Evolutionary conservation across 495 filamentous ascomycete species (phyloP), one percentile per base, ranked within the genome.

Genomic region (Hypoxylon rickii): DNA sequence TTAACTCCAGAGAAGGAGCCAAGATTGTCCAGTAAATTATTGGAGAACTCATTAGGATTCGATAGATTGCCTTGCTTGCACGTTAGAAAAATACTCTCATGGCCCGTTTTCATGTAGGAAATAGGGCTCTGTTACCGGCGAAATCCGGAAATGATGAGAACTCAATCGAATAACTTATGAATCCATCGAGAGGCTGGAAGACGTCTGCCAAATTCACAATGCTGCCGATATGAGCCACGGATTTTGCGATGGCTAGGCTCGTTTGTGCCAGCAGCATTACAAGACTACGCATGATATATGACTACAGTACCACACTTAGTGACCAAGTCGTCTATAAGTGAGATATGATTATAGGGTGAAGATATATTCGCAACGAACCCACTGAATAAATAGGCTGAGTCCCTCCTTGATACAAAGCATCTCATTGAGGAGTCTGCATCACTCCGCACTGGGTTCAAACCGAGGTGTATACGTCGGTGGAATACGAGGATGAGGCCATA

Each of bases 131-230:
- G 42, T 33, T 76, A 70, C 83, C 83, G 17, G 83, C 82, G 60
- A 80, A 86, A 51, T 86, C 83, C 0, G 83, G 83, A 55, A 85
- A 86, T 44, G 75, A 84, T 1, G 80, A 69, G 41, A 84, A 81
- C 65, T 86, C 82, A 56, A 86, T 83, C 4, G 79, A 83, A 63
- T 73, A 86, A 49, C 79, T 80, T 37, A 85, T 76, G 57, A 83
- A 86, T 16, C 73, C 70, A 34, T 82, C 76, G 11, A 78, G 70
- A 5, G 79, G 73, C 3, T 70, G 63, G 44, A 70, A 74, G 26
- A 70, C 70, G 45, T 64, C 67, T 34, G 34, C 45, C n/a, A 64
- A 49, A 11, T 44, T 61, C 8, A 50, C 26, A 33, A 19, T 40
- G 13, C 19, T 49, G 6, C 44, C 44, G 22, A 64, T 16, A 7